A percentile compares a stretch with the other conserved stretches of the same genome.
These are phyloP conservation scores for Aristolochia californica DNA, from an alignment of 164 flowering plant genomes.

Conservation along the genomic window DNA sequence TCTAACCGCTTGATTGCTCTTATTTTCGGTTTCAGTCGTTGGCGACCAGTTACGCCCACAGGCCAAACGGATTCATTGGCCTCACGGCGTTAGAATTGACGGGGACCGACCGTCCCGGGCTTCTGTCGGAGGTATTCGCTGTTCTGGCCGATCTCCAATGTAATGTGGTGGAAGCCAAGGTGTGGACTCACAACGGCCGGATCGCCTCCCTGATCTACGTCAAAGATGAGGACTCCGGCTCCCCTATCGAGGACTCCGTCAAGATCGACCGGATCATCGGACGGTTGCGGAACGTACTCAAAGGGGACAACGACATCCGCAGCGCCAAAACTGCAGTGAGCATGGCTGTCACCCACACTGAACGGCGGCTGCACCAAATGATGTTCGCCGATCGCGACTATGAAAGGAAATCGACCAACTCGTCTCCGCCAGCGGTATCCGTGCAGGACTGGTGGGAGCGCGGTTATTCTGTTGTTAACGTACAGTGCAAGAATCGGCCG, in stretches of 20 bases:
- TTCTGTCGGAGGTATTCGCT: slow-evolving; percentile 81
- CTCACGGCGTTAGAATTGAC: slow-evolving; percentile 71
- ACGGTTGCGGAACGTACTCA: slow-evolving; percentile 59
- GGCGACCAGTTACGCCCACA: slow-evolving; percentile 22
- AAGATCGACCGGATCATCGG: slow-evolving; percentile 47
- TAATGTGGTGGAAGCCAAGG: slow-evolving; percentile 77
- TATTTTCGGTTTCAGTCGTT: slow-evolving; percentile 49
- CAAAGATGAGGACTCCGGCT: slow-evolving; percentile 52
- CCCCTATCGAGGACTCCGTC: slow-evolving; percentile 56
- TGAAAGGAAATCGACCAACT: slow-evolving; percentile 17
- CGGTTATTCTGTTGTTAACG: slow-evolving; percentile 24
- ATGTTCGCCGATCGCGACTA: slow-evolving; percentile 93
- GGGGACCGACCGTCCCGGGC: slow-evolving; percentile 85
- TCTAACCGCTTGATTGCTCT: neutral
- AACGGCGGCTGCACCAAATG: slow-evolving; percentile 83
- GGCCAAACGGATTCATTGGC: slow-evolving; percentile 27
- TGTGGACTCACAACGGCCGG: slow-evolving; percentile 89
- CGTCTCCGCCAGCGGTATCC: slow-evolving; percentile 9
- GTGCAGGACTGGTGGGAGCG: slow-evolving; percentile 23
- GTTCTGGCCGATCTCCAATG: slow-evolving; percentile 83
- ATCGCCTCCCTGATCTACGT: slow-evolving; percentile 87
- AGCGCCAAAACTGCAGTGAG: slow-evolving; percentile 52
- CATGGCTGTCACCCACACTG: slow-evolving; percentile 45
- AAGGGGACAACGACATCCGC: slow-evolving; percentile 44
- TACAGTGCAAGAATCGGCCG: slow-evolving; percentile 21